phyloP scores from a whole-genome alignment of 2,329 filamentous ascomycete genomes.

The Beauveria rudraprayagi region DNA sequence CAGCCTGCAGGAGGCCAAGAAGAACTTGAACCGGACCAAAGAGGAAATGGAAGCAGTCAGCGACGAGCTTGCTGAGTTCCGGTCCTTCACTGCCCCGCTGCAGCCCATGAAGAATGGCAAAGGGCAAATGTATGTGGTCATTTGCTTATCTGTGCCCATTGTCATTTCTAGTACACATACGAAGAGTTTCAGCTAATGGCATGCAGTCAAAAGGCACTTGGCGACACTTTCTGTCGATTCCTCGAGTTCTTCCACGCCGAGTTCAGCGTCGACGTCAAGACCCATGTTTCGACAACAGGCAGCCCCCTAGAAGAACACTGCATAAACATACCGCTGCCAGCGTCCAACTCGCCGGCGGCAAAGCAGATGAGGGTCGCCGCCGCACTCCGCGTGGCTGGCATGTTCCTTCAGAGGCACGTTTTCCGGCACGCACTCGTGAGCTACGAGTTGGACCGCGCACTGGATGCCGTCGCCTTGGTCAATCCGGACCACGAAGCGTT shows the following conservation, averaged over 20 bases:
- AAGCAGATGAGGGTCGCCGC: not conserved
- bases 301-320: not conserved
- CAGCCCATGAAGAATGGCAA: not conserved
- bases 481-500: not conserved
- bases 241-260: not conserved
- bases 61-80: not conserved
- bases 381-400: not conserved
- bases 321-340: not conserved
- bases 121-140: not conserved
- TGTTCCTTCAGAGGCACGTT: not conserved
- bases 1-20: not conserved
- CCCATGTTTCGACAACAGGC: not conserved
- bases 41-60: not conserved
- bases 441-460: not conserved
- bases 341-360: not conserved
- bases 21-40: not conserved
- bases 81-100: not conserved
- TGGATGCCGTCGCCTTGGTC: not conserved
- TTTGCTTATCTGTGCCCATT: too few species aligned
- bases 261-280: not conserved
- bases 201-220: not conserved
- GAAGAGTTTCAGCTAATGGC: not conserved
- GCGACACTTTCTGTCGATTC: not conserved
- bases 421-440: not conserved
- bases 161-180: not conserved